These are phyloP conservation scores for Pseudogymnoascus sp. DNA, from an alignment of 2,329 filamentous ascomycete species.

Conservation along the genomic window DNA sequence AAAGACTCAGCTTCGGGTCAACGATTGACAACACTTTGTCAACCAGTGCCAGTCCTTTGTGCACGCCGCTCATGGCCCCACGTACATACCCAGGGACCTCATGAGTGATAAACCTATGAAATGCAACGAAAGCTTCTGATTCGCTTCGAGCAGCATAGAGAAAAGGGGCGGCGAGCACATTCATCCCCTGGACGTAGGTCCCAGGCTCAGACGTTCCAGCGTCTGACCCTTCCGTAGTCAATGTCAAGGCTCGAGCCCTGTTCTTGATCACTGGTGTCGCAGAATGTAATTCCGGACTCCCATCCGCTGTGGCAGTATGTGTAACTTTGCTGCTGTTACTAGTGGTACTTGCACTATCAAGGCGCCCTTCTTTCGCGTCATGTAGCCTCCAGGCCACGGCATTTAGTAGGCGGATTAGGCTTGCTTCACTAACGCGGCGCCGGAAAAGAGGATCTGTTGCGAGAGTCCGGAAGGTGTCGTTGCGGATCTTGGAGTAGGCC, in stretches of 20 bases:
- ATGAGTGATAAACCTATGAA: slow-evolving; percentile 75
- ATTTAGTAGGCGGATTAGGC: slow-evolving; percentile 86
- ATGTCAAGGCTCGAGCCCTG: slow-evolving; percentile 46
- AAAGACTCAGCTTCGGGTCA: slow-evolving; percentile 76
- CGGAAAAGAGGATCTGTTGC: slow-evolving; percentile 97
- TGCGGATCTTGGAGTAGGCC: slow-evolving; percentile 93
- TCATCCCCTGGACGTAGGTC: slow-evolving; percentile 98
- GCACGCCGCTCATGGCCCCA: slow-evolving; percentile 94
- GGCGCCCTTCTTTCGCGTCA: slow-evolving; percentile 53
- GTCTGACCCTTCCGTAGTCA: slow-evolving; percentile 58
- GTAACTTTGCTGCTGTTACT: slow-evolving; percentile 14
- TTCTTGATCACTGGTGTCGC: slow-evolving; percentile 29
- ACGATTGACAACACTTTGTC: slow-evolving; percentile 89
- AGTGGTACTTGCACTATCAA: slow-evolving; percentile 13
- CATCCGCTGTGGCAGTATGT: slow-evolving; percentile 21
- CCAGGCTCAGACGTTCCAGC: slow-evolving; percentile 57
- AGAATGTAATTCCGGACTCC: slow-evolving; percentile 23
- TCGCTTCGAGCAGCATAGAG: slow-evolving; percentile 91
- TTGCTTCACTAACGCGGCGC: slow-evolving; percentile 89
- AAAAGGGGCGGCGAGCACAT: slow-evolving; percentile 91
- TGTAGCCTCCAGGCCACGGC: slow-evolving; percentile 90
- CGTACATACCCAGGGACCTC: slow-evolving; percentile 92
- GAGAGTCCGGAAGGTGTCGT: slow-evolving; percentile 94
- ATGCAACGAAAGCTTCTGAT: slow-evolving; percentile 86
- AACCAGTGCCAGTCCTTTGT: slow-evolving; percentile 81